Conservation (phyloP, 2,329 filamentous ascomycete genomes). For the Leptodontidium sp. region DNA sequence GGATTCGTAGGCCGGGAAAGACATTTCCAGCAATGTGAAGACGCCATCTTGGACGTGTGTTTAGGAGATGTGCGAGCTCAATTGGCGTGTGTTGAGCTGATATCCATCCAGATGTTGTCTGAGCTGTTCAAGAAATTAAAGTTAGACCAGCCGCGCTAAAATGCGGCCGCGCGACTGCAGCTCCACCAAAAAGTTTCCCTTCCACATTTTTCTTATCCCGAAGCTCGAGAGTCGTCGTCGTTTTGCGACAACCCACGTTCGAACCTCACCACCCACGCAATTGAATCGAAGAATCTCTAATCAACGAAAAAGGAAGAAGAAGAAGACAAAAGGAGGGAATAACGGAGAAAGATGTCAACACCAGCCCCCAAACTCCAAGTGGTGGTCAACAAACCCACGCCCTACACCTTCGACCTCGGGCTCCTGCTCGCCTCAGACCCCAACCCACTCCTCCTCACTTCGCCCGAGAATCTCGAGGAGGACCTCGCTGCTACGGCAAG, state of each 20-base stretch:
- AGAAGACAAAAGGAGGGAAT: not conserved
- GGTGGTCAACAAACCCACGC: conserved; percentile 81
- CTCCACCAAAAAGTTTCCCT: conserved; percentile 18
- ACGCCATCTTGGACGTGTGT: conserved; percentile 56
- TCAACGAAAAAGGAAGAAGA: too few species aligned
- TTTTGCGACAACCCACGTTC: too few species aligned
- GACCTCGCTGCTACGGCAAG: conserved; percentile 78
- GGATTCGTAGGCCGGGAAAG: conserved; percentile 57
- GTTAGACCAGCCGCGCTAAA: conserved; percentile 12
- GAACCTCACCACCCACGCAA: not conserved
- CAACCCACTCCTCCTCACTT: conserved; percentile 75
- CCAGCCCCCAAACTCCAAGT: conserved; percentile 58
- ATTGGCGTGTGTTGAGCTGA: conserved; percentile 8
- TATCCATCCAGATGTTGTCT: conserved; percentile 3
- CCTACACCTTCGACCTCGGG: conserved; percentile 91
- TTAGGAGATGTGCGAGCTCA: conserved; percentile 13
- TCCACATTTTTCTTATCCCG: conserved; percentile 18
- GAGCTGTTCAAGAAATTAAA: conserved; percentile 21
- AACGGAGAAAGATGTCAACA: conserved; percentile 19
- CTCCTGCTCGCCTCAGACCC: conserved; percentile 87
- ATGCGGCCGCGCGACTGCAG: conserved; percentile 22
- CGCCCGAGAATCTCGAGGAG: conserved; percentile 63
- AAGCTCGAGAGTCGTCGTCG: too few species aligned
- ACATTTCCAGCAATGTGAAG: conserved; percentile 66
- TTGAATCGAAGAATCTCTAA: not conserved